Conservation (phyloP, 179 eudicot species). For the Heliamphora pulchella region DNA sequence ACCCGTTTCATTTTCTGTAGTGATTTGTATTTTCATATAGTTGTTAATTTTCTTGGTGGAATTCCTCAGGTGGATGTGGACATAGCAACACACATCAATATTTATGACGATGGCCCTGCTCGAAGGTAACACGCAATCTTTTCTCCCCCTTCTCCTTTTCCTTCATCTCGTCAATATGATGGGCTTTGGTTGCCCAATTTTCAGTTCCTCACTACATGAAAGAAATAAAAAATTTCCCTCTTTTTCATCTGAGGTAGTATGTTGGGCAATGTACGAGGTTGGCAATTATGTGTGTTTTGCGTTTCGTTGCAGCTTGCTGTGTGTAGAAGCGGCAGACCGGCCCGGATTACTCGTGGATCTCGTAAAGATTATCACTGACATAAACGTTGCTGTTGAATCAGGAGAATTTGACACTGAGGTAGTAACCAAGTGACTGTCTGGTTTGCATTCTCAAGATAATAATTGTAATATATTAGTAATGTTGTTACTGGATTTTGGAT, state of each 20-base stretch:
- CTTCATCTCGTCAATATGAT: neutral
- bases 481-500: neutral
- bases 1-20: neutral
- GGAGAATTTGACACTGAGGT: conserved; percentile 99
- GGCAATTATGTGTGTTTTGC: neutral
- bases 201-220: neutral
- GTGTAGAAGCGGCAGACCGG: conserved; percentile 80
- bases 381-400: conserved; percentile 69
- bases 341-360: conserved; percentile 95
- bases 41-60: conserved; percentile 8
- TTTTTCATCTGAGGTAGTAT: neutral
- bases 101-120: conserved; percentile 70
- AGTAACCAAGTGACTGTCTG: conserved; percentile 2
- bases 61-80: conserved; percentile 71
- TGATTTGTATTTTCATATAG: neutral
- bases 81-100: conserved; percentile 66
- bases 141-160: too few relatives aligned
- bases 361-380: conserved; percentile 68
- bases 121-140: conserved; percentile 50
- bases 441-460: neutral
- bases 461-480: neutral
- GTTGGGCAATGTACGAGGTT: conserved; percentile 7
- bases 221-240: neutral
- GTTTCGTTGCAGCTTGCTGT: conserved; percentile 59
- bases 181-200: neutral